Evolutionary conservation across 2,329 filamentous ascomycete genomes (phyloP).

Genomic region (Emergomyces orientalis): DNA sequence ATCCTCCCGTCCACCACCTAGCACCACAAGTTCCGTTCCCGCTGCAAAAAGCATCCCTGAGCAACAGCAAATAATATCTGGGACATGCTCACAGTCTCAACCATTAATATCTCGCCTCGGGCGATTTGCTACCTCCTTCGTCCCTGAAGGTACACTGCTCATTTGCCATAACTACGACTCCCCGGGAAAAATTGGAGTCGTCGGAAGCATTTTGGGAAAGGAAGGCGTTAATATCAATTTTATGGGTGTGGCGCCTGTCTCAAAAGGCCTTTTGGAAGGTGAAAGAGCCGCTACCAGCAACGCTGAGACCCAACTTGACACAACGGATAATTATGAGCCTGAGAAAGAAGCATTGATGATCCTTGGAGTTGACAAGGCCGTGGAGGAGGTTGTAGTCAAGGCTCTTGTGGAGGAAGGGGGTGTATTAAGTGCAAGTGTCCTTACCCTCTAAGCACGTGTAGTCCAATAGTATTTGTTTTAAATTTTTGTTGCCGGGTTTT

Average conservation of each 20-base stretch:
- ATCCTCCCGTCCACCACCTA: slow-evolving; percentile 25
- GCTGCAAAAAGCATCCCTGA: slow-evolving; percentile 15
- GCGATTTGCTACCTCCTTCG: slow-evolving; percentile 64
- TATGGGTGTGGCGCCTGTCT: slow-evolving; percentile 59
- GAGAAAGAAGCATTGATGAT: slow-evolving; percentile 72
- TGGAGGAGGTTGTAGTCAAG: slow-evolving; percentile 48
- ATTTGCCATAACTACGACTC: slow-evolving; percentile 74
- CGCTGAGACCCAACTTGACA: slow-evolving; percentile 17
- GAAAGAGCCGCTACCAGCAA: slow-evolving; percentile 13
- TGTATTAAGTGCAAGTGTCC: slow-evolving; percentile 45
- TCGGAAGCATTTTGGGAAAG: slow-evolving; percentile 60
- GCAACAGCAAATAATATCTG: slow-evolving; percentile 44
- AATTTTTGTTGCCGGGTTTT: no score
- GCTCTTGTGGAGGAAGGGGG: slow-evolving; percentile 43
- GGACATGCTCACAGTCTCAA: slow-evolving; percentile 30
- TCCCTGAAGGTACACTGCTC: slow-evolving; percentile 63
- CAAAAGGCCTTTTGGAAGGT: slow-evolving; percentile 16
- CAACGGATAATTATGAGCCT: slow-evolving; percentile 20
- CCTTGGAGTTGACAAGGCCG: slow-evolving; percentile 58
- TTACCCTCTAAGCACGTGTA: slow-evolving; percentile 33
- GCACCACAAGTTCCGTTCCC: slow-evolving; percentile 19
- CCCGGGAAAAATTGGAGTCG: slow-evolving; percentile 72
- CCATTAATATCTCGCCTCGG: slow-evolving; percentile 62
- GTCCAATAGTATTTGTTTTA: background rate
- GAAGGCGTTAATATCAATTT: slow-evolving; percentile 69